A percentile compares a stretch with the other conserved stretches of the same genome.
phyloP scores from a whole-genome alignment of 2,329 filamentous ascomycete species.

The Pseudogymnoascus sp. region DNA sequence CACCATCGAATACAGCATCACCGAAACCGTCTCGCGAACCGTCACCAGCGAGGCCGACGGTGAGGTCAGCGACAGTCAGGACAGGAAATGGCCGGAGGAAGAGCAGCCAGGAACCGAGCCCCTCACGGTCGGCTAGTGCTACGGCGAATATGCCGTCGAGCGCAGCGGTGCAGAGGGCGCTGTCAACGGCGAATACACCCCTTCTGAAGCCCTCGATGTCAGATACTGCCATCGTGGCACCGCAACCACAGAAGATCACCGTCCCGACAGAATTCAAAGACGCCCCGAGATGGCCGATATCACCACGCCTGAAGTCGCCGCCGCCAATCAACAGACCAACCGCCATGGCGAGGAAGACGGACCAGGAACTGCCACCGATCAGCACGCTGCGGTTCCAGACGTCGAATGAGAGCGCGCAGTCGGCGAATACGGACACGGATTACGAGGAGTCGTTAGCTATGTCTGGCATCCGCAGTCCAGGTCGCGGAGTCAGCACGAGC shows the following conservation, averaged over 20 bases:
- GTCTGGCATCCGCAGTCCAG: slow-evolving; percentile 50
- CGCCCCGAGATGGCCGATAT: slow-evolving; percentile 65
- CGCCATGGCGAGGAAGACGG: slow-evolving; percentile 37
- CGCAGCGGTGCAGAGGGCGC: slow-evolving; percentile 53
- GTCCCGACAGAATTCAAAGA: slow-evolving; percentile 42
- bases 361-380: slow-evolving; percentile 43
- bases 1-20: slow-evolving; percentile 34
- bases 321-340: slow-evolving; percentile 50
- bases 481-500: slow-evolving; percentile 49
- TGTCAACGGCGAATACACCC: slow-evolving; percentile 61
- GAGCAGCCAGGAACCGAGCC: slow-evolving; percentile 56
- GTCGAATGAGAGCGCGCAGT: slow-evolving; percentile 16
- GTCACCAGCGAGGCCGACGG: slow-evolving; percentile 31
- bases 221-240: slow-evolving; percentile 53
- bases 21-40: slow-evolving; percentile 39
- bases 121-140: slow-evolving; percentile 41
- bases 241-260: slow-evolving; percentile 55
- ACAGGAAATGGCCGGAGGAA: slow-evolving; percentile 51
- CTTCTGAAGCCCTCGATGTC: slow-evolving; percentile 51
- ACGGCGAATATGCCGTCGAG: slow-evolving; percentile 49
- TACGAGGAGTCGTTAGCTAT: slow-evolving; percentile 18
- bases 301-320: slow-evolving; percentile 68
- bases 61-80: slow-evolving; percentile 27
- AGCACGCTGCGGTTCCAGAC: slow-evolving; percentile 43
- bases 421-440: slow-evolving; percentile 21